Conservation (phyloP, 169 alveolate species). For the Plasmodium ovale region DNA sequence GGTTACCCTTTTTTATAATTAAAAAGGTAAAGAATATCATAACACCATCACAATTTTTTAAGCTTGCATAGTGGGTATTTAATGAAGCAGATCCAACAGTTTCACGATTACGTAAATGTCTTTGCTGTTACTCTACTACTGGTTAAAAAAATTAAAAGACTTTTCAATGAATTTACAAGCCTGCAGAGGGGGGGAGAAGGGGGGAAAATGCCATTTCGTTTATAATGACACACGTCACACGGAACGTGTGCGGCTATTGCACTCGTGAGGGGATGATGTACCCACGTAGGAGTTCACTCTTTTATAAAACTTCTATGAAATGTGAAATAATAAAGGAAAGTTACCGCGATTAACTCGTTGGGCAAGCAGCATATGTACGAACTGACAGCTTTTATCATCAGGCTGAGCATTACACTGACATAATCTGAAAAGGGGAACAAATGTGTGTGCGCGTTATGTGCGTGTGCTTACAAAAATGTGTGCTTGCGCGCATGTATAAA, state of each 20-base stretch:
- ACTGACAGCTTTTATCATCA: constrained; percentile 55
- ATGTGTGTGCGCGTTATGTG: neutral
- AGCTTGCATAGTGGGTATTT: constrained; percentile 77
- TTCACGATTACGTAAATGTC: neutral
- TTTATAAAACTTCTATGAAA: neutral
- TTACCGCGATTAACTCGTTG: constrained; percentile 39
- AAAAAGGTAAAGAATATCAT: constrained; percentile 87
- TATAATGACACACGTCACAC: no score
- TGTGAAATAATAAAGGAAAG: neutral
- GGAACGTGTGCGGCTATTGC: no score
- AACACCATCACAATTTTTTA: constrained; percentile 91
- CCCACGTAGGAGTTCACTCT: neutral
- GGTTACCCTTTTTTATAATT: constrained; percentile 93
- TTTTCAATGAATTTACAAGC: constrained; percentile 50
- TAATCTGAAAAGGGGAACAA: constrained; percentile 13
- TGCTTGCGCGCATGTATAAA: neutral
- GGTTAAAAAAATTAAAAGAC: neutral
- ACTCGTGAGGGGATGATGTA: no score
- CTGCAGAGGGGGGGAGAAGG: constrained; percentile 27
- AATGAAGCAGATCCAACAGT: neutral
- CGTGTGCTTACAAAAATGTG: neutral
- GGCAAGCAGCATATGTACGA: constrained; percentile 29
- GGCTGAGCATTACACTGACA: constrained; percentile 33
- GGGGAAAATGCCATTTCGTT: no score
- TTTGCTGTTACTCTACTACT: neutral